These are phyloP conservation scores for Erysimum cheiri DNA, from an alignment of 441 rosid species.

Conservation along the genomic window DNA sequence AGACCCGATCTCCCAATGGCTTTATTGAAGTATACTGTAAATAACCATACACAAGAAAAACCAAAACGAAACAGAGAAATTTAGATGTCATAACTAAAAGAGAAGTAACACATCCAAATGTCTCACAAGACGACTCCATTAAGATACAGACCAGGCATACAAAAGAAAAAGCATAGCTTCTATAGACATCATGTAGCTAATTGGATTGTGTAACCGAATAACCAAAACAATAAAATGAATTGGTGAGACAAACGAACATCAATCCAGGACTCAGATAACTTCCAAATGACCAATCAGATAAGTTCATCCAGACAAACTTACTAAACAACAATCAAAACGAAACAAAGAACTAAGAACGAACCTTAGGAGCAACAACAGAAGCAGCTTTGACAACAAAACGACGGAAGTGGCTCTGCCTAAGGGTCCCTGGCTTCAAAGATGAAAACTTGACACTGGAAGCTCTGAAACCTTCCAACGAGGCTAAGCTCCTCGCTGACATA, in stretches of 20 bases:
- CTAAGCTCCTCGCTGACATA: conserved; percentile 59
- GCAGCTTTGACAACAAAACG: conserved; percentile 83
- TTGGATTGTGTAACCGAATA: background rate
- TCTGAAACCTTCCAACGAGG: conserved; percentile 74
- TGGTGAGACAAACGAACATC: conserved; percentile 2
- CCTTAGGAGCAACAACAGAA: conserved; percentile 88
- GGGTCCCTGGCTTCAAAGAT: conserved; percentile 50
- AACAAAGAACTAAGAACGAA: conserved; percentile 20
- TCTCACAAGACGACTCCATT: background rate
- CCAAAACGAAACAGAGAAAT: background rate
- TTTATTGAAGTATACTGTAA: conserved; percentile 78
- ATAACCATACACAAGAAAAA: background rate
- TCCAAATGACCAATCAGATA: background rate
- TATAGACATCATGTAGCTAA: background rate
- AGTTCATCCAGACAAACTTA: background rate
- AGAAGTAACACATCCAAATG: background rate
- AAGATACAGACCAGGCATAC: background rate
- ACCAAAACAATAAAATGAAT: background rate
- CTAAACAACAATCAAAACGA: background rate
- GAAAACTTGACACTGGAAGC: conserved; percentile 64
- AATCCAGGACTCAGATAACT: background rate
- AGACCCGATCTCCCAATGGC: conserved; percentile 87
- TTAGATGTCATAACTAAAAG: background rate
- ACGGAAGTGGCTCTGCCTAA: conserved; percentile 46
- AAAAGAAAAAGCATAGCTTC: conserved; percentile 2